These are phyloP conservation scores for Somion occarium DNA, from an alignment of 1,284 basidiomycete species.

Conservation along the genomic window DNA sequence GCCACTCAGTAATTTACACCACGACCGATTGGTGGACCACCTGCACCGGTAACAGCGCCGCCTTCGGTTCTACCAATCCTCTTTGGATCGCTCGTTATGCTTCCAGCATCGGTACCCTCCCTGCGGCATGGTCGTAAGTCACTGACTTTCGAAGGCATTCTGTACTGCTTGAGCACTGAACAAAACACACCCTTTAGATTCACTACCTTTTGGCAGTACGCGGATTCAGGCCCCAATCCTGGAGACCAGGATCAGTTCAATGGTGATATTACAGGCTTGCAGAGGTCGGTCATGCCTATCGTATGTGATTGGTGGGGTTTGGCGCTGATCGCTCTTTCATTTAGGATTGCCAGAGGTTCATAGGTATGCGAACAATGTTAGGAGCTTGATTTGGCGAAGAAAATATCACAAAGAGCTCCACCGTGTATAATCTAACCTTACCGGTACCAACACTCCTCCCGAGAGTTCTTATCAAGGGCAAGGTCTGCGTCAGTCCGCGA, in stretches of 20 bases:
- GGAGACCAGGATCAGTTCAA: slow-evolving; percentile 57
- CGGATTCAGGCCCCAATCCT: slow-evolving; percentile 45
- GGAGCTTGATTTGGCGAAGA: no score
- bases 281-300: slow-evolving; percentile 18
- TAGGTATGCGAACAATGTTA: no score
- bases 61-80: slow-evolving; percentile 46
- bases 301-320: background rate
- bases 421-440: no score
- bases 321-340: background rate
- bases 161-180: background rate
- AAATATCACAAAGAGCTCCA: no score
- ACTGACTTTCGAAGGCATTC: background rate
- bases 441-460: no score
- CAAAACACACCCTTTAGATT: slow-evolving; percentile 25
- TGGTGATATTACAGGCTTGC: slow-evolving; percentile 33
- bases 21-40: slow-evolving; percentile 65
- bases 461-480: no score
- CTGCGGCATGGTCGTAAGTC: slow-evolving; percentile 46
- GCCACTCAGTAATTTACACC: slow-evolving; percentile 52
- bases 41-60: slow-evolving; percentile 55
- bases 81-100: slow-evolving; percentile 57
- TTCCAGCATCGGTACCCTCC: slow-evolving; percentile 44
- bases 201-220: slow-evolving; percentile 62
- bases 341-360: background rate
- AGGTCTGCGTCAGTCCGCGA: no score